Base-by-base conservation (phyloP, 2,329 filamentous ascomycete genomes). In the Colletotrichum sojae region DNA sequence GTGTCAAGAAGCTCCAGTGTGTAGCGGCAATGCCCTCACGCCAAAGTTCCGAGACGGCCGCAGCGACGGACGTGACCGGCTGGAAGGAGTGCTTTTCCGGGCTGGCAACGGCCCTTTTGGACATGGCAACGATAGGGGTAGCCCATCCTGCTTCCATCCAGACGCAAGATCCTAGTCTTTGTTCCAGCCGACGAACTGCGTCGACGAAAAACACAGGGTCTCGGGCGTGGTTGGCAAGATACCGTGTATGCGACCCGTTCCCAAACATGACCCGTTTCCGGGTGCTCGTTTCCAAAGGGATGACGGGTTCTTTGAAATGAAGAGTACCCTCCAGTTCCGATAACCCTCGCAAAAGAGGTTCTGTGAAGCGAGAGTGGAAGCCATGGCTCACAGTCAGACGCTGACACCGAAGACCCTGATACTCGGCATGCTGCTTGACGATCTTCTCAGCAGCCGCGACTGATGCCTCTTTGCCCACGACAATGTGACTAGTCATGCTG, bases 311-410 rank as follows among this genome's bases (percentile, higher is more conserved):
- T 16, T 36, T 53, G 45, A 64, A 58, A 59, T 0, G 72, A 80
- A 4, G 79, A 31, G 1, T 71, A 25, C 16, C 73, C 71, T 36
- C 31, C 2, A 36, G 31, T 36, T 36, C 31, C 10, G 31, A 36
- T 1, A 83, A 73, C 0, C 67, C 43, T 1, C 54, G 16, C 8
- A 78, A 56, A 0, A 85, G 54, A 0, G 68, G 58, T 0, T 85
- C 82, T 0, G 83, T 80, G 0, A 86, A 74, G 0, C 63, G 55
- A 0, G 80, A 86, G 71, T 87, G 85, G 71, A 85, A 87, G 0
- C 81, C 84, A 63, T 86, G 79, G 0, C 83, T 83, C 1, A 84
- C 82, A 12, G 81, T 77, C 0, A 87, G 78, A 5, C 72, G 72
- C 84, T 85, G 31, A 13, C 62, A 55, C 74, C n/a, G 20, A n/a